phyloP scores from a whole-genome alignment of 129 eudicot species.

The Arctium minus region DNA sequence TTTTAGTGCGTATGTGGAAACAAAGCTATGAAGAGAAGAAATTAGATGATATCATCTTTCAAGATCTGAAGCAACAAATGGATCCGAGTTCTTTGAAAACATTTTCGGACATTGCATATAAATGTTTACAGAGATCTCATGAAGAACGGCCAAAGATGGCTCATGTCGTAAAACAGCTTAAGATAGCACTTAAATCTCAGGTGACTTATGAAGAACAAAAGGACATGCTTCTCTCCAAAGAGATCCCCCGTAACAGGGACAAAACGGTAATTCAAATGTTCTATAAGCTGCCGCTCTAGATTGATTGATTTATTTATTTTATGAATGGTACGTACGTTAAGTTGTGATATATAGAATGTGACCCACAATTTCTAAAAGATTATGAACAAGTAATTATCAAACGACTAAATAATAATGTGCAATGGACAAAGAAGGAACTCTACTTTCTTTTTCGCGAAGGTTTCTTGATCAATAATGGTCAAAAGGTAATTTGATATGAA shows the following conservation, averaged over 20 bases:
- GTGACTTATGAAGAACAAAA: neutral
- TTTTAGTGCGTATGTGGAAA: conserved; percentile 7
- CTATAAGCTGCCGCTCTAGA: neutral
- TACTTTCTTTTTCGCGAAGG: no score
- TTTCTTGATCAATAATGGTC: neutral
- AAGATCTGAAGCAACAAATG: neutral
- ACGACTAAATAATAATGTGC: neutral
- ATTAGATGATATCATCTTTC: neutral
- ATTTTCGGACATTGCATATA: conserved; percentile 6
- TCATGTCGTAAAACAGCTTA: neutral
- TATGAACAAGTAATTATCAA: no score
- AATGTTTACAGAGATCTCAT: neutral
- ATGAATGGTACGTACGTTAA: neutral
- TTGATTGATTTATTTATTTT: neutral
- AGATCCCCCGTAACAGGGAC: neutral
- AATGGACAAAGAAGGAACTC: no score
- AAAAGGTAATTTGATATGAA: neutral
- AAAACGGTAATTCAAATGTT: neutral
- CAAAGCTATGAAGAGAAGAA: neutral
- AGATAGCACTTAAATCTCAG: conserved; percentile 2
- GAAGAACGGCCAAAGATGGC: conserved; percentile 17
- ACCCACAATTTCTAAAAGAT: no score
- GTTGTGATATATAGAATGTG: no score
- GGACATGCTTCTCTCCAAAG: neutral
- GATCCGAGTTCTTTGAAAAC: neutral